These are phyloP conservation scores for Lentinus tigrinus DNA, from an alignment of 768 basidiomycete species.

Conservation along the genomic window DNA sequence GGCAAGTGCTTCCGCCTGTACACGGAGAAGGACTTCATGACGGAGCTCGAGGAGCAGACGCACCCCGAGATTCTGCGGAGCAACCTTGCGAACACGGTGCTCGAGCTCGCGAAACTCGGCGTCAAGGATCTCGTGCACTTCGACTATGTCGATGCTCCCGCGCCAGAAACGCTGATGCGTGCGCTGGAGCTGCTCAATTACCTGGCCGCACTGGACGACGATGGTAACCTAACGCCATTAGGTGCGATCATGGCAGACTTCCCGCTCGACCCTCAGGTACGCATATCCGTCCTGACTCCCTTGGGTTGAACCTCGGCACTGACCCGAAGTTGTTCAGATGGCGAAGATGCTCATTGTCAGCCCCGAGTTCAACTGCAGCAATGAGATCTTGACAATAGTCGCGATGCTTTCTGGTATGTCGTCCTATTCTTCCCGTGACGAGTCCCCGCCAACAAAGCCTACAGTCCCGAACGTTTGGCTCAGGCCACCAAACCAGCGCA, in stretches of 20 bases:
- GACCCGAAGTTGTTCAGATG: conserved; percentile 43
- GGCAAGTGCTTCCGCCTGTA: conserved; percentile 98
- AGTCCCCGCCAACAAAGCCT: background rate
- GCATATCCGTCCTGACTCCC: conserved; percentile 9
- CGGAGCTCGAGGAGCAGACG: conserved; percentile 94
- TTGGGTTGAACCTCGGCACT: background rate
- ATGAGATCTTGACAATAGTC: conserved; percentile 92
- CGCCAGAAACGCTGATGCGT: conserved; percentile 83
- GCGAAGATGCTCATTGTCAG: conserved; percentile 93
- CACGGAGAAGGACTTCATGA: conserved; percentile 96
- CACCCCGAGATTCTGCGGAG: conserved; percentile 94
- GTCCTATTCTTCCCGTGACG: background rate
- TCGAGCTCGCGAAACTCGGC: conserved; percentile 93
- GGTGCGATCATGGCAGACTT: conserved; percentile 97
- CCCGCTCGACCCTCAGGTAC: conserved; percentile 94
- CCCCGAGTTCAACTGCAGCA: conserved; percentile 94
- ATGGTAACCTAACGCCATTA: conserved; percentile 84
- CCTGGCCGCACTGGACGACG: conserved; percentile 89
- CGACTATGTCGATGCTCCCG: conserved; percentile 31
- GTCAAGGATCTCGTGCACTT: conserved; percentile 53
- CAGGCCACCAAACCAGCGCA: conserved; percentile 81
- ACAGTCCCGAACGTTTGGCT: conserved; percentile 93
- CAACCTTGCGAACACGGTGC: conserved; percentile 89
- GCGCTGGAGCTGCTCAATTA: conserved; percentile 93
- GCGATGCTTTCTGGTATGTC: conserved; percentile 90